phyloP scores from a whole-genome alignment of 495 filamentous ascomycete species.

The Daldinia bambusicola region DNA sequence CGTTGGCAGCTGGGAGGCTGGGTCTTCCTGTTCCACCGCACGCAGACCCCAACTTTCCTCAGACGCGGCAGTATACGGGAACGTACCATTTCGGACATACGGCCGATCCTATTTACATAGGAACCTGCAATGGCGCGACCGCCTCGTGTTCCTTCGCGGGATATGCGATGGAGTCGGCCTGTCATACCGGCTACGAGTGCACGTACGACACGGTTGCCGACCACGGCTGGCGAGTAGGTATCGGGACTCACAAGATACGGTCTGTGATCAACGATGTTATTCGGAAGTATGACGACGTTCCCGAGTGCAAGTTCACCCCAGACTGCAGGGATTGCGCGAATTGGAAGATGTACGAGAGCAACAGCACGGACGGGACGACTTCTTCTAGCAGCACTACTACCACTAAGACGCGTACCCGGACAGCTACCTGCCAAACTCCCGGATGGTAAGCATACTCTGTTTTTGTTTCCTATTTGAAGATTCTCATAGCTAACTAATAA shows the following conservation, averaged over 20 bases:
- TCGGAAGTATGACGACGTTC: slow-evolving; percentile 78
- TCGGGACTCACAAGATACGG: slow-evolving; percentile 86
- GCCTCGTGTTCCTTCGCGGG: slow-evolving; percentile 91
- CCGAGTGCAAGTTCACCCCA: slow-evolving; percentile 72
- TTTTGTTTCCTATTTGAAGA: background rate
- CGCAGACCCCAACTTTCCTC: slow-evolving; percentile 72
- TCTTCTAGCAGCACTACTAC: slow-evolving; percentile 64
- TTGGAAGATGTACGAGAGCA: slow-evolving; percentile 95
- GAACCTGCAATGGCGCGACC: slow-evolving; percentile 88
- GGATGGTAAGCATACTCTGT: slow-evolving; percentile 63
- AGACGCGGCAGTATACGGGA: slow-evolving; percentile 76
- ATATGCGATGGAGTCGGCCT: slow-evolving; percentile 91
- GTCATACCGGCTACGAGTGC: slow-evolving; percentile 88
- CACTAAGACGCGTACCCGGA: slow-evolving; percentile 73
- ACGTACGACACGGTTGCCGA: slow-evolving; percentile 91
- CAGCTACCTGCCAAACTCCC: slow-evolving; percentile 87
- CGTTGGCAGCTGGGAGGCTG: slow-evolving; percentile 82
- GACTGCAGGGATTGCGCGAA: slow-evolving; percentile 91
- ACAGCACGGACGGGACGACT: slow-evolving; percentile 79
- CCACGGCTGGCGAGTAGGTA: slow-evolving; percentile 86
- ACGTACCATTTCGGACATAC: slow-evolving; percentile 96
- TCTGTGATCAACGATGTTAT: slow-evolving; percentile 87
- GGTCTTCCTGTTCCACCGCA: slow-evolving; percentile 89
- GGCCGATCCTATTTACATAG: slow-evolving; percentile 94
- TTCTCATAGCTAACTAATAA: slow-evolving; percentile 9